Evolutionary conservation across 192 early-diverging fungal genomes (phyloP).

Genomic region (Dissophora globulifera): DNA sequence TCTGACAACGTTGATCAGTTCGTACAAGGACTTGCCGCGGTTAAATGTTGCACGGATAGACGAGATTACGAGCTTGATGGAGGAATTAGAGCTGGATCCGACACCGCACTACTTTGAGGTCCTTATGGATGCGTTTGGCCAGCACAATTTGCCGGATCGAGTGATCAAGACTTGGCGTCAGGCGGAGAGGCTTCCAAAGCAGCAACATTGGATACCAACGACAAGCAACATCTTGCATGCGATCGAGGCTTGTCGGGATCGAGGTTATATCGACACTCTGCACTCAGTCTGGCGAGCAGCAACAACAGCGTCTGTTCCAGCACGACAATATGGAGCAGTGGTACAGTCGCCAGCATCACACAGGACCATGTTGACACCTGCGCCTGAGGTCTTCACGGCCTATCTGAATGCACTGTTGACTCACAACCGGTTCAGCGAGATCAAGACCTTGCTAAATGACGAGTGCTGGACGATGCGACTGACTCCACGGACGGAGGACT

Average conservation of each 20-base stretch:
- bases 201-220: slow-evolving; percentile 10
- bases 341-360: not conserved
- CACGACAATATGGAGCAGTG: not conserved
- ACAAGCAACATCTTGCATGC: slow-evolving; percentile 31
- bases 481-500: slow-evolving; percentile 22
- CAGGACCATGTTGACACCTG: not conserved
- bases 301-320: no score
- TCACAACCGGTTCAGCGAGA: slow-evolving; percentile 40
- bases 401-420: slow-evolving; percentile 47
- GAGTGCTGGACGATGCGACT: slow-evolving; percentile 10
- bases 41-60: slow-evolving; percentile 26
- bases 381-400: slow-evolving; percentile 38
- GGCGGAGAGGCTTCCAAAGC: slow-evolving; percentile 7
- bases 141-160: slow-evolving; percentile 30
- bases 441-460: slow-evolving; percentile 12
- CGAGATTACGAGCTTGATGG: slow-evolving; percentile 17
- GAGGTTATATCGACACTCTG: slow-evolving; percentile 41
- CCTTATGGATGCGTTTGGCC: slow-evolving; percentile 33
- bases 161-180: slow-evolving; percentile 37
- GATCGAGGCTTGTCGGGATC: slow-evolving; percentile 48
- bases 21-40: slow-evolving; percentile 18
- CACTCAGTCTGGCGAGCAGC: slow-evolving; percentile 33
- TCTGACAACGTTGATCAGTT: slow-evolving; percentile 18
- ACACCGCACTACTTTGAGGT: slow-evolving; percentile 22
- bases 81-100: slow-evolving; percentile 26